Evolutionary conservation across 2,329 filamentous ascomycete genomes (phyloP), one percentile per base, ranked within the genome.

Genomic region (Cladophialophora psammophila): DNA sequence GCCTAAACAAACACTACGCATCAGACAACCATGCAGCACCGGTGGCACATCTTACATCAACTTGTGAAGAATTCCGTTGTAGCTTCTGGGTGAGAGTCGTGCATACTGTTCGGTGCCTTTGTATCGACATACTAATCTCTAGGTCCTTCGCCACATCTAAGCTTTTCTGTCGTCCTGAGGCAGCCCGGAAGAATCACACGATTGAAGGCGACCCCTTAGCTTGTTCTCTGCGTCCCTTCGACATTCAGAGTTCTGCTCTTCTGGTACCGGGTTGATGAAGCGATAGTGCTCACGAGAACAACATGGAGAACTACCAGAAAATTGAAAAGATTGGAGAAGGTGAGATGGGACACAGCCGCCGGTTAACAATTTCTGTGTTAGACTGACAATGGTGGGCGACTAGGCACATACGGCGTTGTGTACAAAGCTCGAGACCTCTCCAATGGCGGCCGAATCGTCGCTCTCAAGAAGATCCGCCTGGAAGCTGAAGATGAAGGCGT

Each of bases 271-370:
- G 38, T 61, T 35, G 32, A 66, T 66, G 66, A 60, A 36, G 32
- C 48, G 45, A 35, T 63, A 68, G 36, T 18, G 38, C 15, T 31
- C 4, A 3, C 7, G 20, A n/a, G 31, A 26, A 60, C 13, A 66
- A 52, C 13, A 96, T 97, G 93, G 93, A 97, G 81, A 96, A 96
- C 82, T 97, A 97, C 80, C 92, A 96, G 82, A 96, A 96, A 83
- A 87, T 97, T 76, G 93, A 97, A 84, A 97, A 97, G 85, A 93
- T 97, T 76, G 93, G 93, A 80, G 93, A 97, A 87, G 93, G 93
- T 95, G 82, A 75, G 86, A 78, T 12, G 5, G 26, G 36, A 40
- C 42, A 12, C 42, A 13, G n/a, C 32, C 20, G 18, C 3, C 36
- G 7, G 18, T 40, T 60, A 13, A 13, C 35, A 45, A 8, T 36